Evolutionary conservation across 768 basidiomycete species (phyloP).

Genomic region (Leccinum uliginosum): DNA sequence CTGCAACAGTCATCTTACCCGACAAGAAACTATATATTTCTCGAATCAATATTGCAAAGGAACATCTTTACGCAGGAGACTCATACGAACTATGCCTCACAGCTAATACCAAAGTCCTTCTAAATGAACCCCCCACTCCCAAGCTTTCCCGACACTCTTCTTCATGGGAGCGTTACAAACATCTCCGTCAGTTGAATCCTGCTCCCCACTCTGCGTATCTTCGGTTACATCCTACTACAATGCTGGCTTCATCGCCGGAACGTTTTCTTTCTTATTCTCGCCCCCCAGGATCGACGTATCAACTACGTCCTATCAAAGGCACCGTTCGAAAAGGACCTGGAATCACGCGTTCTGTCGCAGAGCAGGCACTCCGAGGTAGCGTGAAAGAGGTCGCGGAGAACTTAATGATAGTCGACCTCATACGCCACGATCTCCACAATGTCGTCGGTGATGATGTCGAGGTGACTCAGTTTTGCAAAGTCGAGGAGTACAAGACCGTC

Average conservation of each 20-base stretch:
- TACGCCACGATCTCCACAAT: constrained; percentile 85
- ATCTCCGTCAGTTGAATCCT: constrained; percentile 71
- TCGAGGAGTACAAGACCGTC: constrained; percentile 92
- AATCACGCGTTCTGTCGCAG: constrained; percentile 62
- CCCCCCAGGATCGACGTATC: constrained; percentile 59
- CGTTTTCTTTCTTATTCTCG: constrained; percentile 82
- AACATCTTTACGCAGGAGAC: constrained; percentile 75
- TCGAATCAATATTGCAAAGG: constrained; percentile 66
- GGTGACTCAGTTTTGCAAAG: constrained; percentile 79
- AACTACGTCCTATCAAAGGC: constrained; percentile 93
- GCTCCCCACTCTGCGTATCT: constrained; percentile 85
- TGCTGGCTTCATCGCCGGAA: constrained; percentile 88
- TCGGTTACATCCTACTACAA: constrained; percentile 68
- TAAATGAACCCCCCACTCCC: constrained; percentile 33
- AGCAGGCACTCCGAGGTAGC: constrained; percentile 57
- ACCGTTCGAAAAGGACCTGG: constrained; percentile 71
- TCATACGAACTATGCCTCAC: constrained; percentile 94
- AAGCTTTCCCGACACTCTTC: constrained; percentile 17
- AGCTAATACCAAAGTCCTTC: constrained; percentile 56
- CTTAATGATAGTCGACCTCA: constrained; percentile 96
- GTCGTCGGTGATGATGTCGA: constrained; percentile 78
- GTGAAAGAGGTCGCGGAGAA: constrained; percentile 95
- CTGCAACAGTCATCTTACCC: constrained; percentile 45
- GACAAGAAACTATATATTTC: constrained; percentile 58
- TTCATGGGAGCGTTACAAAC: constrained; percentile 74